These are phyloP conservation scores for Kickxella alabastrina DNA, from an alignment of 192 early-diverging fungal genomes.

Conservation along the genomic window DNA sequence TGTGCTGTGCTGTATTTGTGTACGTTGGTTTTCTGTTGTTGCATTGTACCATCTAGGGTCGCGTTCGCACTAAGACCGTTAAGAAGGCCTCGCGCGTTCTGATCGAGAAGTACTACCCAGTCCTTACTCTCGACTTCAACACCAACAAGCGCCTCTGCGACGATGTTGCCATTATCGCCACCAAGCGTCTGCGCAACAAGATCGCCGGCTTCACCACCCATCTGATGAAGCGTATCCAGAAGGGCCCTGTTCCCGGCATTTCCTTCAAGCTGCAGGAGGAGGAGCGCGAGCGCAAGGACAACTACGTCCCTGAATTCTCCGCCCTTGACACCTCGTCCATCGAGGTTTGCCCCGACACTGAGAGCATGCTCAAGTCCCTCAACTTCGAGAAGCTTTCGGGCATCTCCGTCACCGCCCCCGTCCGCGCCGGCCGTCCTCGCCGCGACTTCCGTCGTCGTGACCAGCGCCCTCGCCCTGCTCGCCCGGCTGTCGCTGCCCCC, in stretches of 20 bases:
- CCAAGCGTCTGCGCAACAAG: constrained; percentile 99
- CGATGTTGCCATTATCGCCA: constrained; percentile 96
- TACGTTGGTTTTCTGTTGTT: neutral
- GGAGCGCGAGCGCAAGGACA: constrained; percentile 99
- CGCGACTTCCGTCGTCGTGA: constrained; percentile 49
- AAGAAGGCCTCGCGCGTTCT: constrained; percentile 99
- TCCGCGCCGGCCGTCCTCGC: constrained; percentile 42
- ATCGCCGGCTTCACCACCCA: constrained; percentile 99
- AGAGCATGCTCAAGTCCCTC: constrained; percentile 93
- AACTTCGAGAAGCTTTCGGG: constrained; percentile 92
- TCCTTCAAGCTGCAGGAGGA: constrained; percentile 99
- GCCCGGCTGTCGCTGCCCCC: constrained; percentile 31
- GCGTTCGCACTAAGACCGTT: constrained; percentile 99
- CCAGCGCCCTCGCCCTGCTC: constrained; percentile 38
- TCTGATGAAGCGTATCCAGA: constrained; percentile 99
- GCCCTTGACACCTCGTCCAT: constrained; percentile 86
- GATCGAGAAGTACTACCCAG: constrained; percentile 99
- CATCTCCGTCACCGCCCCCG: constrained; percentile 61
- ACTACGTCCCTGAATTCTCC: constrained; percentile 98
- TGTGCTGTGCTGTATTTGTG: neutral
- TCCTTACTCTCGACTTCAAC: constrained; percentile 98
- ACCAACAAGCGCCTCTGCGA: constrained; percentile 99
- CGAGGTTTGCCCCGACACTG: constrained; percentile 94
- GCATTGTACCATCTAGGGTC: constrained; percentile 58
- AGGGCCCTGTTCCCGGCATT: constrained; percentile 98